Conservation (phyloP, 371 early-diverging fungal species). For the Rhizopus arrhizus region DNA sequence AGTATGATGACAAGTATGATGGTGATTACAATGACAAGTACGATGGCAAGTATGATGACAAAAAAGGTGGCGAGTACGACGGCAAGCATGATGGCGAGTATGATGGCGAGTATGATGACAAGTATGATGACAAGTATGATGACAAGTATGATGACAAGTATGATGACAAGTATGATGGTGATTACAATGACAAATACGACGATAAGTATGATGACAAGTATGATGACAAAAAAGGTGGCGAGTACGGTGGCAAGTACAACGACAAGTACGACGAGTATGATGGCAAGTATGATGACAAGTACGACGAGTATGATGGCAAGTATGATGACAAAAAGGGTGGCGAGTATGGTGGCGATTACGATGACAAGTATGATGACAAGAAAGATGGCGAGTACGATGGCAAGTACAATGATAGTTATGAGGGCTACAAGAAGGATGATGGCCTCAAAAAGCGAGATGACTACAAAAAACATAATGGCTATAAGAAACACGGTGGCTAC, state of each 20-base stretch:
- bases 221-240: constrained; percentile 1
- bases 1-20: background rate
- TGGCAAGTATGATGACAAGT: background rate
- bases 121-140: background rate
- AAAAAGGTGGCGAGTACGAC: background rate
- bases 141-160: background rate
- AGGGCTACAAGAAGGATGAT: background rate
- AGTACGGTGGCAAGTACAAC: background rate
- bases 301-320: background rate
- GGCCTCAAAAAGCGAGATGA: background rate
- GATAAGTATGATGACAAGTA: background rate
- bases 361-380: background rate
- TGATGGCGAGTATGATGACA: background rate
- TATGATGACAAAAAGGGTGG: background rate
- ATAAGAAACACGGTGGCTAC: background rate
- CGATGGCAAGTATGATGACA: background rate
- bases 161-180: constrained; percentile 1
- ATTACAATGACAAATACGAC: constrained; percentile 4
- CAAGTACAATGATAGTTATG: background rate
- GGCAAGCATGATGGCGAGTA: background rate
- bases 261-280: background rate
- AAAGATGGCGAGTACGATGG: background rate
- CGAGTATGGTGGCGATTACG: background rate
- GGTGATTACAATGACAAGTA: background rate
- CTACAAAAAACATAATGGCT: background rate